Conservation (phyloP, 192 early-diverging fungal genomes). For the Backusella australiensis region DNA sequence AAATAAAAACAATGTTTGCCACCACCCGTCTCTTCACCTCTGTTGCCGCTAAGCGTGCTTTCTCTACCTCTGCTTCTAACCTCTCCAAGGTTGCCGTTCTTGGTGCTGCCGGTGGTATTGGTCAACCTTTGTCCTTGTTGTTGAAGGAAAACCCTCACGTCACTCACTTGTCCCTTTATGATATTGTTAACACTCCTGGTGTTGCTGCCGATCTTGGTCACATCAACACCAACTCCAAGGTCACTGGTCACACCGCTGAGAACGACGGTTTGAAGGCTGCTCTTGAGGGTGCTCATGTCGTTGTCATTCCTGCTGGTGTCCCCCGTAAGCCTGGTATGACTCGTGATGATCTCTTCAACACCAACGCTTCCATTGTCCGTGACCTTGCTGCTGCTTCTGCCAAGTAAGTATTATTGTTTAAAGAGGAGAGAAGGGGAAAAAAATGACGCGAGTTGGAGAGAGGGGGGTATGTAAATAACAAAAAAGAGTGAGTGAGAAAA, state of each 20-base stretch:
- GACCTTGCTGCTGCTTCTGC: slow-evolving; percentile 79
- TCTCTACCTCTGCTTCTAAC: slow-evolving; percentile 33
- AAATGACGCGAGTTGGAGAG: neutral
- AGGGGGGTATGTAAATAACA: neutral
- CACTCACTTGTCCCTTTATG: slow-evolving; percentile 88
- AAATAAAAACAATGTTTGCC: slow-evolving; percentile 20
- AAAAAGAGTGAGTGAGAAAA: slow-evolving; percentile 15
- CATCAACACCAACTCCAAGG: slow-evolving; percentile 85
- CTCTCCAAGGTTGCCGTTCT: slow-evolving; percentile 51
- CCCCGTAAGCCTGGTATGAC: slow-evolving; percentile 99
- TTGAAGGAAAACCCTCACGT: slow-evolving; percentile 90
- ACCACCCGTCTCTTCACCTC: slow-evolving; percentile 22
- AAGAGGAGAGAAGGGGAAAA: neutral
- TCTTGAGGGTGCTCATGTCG: slow-evolving; percentile 23
- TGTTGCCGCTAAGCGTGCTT: slow-evolving; percentile 31
- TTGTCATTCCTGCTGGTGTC: slow-evolving; percentile 97
- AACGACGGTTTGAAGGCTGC: slow-evolving; percentile 52
- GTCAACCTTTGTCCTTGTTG: slow-evolving; percentile 94
- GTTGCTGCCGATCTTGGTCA: slow-evolving; percentile 94
- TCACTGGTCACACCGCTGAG: slow-evolving; percentile 64
- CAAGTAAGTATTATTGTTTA: slow-evolving; percentile 52
- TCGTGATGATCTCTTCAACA: slow-evolving; percentile 99
- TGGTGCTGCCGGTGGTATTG: slow-evolving; percentile 93
- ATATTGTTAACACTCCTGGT: slow-evolving; percentile 97
- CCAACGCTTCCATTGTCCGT: slow-evolving; percentile 89